These are phyloP conservation scores for Leishmania gerbilli DNA, from an alignment of 208 protist species.

Conservation along the genomic window DNA sequence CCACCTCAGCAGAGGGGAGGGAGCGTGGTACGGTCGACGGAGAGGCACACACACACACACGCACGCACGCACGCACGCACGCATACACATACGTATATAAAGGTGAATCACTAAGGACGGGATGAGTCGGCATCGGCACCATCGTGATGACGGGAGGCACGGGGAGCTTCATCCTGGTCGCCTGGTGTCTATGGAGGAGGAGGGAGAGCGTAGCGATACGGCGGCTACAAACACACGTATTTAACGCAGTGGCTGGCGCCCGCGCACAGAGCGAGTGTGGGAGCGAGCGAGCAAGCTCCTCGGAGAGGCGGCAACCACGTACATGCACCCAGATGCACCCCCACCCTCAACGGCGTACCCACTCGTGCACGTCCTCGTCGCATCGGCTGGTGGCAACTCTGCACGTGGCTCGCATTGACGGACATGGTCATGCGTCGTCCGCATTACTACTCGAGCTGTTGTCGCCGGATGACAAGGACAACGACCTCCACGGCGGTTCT, in stretches of 20 bases:
- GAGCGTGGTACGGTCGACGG: neutral
- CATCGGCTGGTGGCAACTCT: neutral
- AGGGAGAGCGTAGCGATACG: neutral
- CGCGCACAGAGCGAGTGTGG: neutral
- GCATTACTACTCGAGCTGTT: constrained; percentile 27
- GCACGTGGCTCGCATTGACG: neutral
- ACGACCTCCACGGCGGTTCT: neutral
- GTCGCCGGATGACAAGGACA: constrained; percentile 6
- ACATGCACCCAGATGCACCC: neutral
- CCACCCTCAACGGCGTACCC: neutral
- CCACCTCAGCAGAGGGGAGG: no score
- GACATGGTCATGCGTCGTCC: neutral
- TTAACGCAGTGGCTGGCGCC: neutral
- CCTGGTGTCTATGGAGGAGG: neutral
- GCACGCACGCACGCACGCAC: neutral
- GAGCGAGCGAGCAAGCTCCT: neutral
- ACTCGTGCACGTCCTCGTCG: neutral
- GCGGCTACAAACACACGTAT: neutral
- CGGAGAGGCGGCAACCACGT: neutral
- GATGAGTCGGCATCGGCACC: neutral
- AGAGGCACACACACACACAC: neutral
- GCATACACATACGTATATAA: neutral
- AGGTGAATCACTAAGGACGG: neutral
- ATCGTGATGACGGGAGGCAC: no score
- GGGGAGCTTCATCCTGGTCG: neutral